Evolutionary conservation across 352 stramenopile genomes (phyloP).

Genomic region (Lagenidium giganteum): DNA sequence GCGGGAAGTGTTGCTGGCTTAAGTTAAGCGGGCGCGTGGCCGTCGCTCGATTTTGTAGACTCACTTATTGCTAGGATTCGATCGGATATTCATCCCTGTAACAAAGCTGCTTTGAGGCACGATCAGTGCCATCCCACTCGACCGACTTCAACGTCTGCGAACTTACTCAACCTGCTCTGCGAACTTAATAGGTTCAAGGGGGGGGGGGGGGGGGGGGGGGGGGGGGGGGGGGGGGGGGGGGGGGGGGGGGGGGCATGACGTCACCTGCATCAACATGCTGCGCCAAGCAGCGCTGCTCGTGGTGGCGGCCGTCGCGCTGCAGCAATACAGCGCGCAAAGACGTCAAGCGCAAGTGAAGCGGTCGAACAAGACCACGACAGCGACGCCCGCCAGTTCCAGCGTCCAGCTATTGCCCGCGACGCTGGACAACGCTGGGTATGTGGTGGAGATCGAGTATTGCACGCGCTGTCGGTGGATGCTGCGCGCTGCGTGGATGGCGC

Average conservation of each 20-base stretch:
- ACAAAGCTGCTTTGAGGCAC: too few relatives aligned
- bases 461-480: conserved; percentile 89
- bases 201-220: background rate
- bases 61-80: too few relatives aligned
- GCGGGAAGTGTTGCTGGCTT: conserved; percentile 67
- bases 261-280: background rate
- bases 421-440: conserved; percentile 13
- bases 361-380: background rate
- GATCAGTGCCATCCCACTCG: too few relatives aligned
- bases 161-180: conserved; percentile 4
- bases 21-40: too few relatives aligned
- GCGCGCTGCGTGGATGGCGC: conserved; percentile 82
- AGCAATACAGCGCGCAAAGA: conserved; percentile 30
- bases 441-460: conserved; percentile 92
- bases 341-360: conserved; percentile 5
- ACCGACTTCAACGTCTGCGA: too few relatives aligned
- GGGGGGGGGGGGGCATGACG: background rate
- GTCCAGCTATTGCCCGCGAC: conserved; percentile 5
- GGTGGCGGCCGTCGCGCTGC: conserved; percentile 27
- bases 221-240: background rate
- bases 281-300: conserved; percentile 22
- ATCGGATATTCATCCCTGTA: too few relatives aligned
- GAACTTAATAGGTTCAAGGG: too few relatives aligned
- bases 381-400: background rate
- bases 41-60: too few relatives aligned